Percentiles rank a stretch among this genome's conserved stretches.
Evolutionary conservation across 768 basidiomycete genomes (phyloP).

Genomic region (Boletus tylopilopsis): DNA sequence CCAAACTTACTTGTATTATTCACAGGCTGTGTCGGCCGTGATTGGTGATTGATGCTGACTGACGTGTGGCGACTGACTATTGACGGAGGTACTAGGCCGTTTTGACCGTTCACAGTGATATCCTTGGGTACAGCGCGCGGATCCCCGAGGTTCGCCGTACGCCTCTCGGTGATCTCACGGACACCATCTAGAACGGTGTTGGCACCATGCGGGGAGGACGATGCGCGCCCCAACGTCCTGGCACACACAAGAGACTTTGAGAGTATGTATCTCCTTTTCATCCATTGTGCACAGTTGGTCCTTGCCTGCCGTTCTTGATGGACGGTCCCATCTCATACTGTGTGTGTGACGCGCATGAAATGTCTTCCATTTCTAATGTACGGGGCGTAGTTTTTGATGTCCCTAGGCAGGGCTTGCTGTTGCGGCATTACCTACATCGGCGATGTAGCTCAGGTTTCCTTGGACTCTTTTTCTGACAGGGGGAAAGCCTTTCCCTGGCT

Average conservation of each 20-base stretch:
- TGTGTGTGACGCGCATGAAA: conserved; percentile 10
- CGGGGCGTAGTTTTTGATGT: conserved; percentile 23
- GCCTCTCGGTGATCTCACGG: conserved; percentile 10
- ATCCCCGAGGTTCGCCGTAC: conserved; percentile 4
- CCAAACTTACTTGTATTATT: conserved; percentile 18
- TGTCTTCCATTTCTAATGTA: conserved; percentile 20
- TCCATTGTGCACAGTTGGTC: conserved; percentile 6
- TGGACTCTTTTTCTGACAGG: conserved; percentile 1
- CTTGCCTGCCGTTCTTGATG: conserved; percentile 11
- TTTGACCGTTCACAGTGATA: conserved; percentile 13
- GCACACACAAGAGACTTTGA: conserved; percentile 2
- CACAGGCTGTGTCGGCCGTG: conserved; percentile 16
- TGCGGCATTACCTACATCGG: conserved; percentile 12
- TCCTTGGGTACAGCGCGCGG: conserved; percentile 3
- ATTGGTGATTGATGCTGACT: conserved; percentile 20
- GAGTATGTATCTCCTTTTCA: conserved; percentile 5
- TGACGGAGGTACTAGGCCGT: conserved; percentile 1
- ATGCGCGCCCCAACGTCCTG: conserved; percentile 1
- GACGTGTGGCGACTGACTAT: conserved; percentile 14
- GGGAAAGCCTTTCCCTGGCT: not conserved
- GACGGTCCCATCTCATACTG: conserved; percentile 5
- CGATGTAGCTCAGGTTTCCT: conserved; percentile 2
- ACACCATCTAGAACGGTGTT: conserved; percentile 1
- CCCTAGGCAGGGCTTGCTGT: conserved; percentile 7
- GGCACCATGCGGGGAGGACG: conserved; percentile 8